Evolutionary conservation across 176 grass and related monocot genomes (phyloP).

Genomic region (Oryza glumipatula): DNA sequence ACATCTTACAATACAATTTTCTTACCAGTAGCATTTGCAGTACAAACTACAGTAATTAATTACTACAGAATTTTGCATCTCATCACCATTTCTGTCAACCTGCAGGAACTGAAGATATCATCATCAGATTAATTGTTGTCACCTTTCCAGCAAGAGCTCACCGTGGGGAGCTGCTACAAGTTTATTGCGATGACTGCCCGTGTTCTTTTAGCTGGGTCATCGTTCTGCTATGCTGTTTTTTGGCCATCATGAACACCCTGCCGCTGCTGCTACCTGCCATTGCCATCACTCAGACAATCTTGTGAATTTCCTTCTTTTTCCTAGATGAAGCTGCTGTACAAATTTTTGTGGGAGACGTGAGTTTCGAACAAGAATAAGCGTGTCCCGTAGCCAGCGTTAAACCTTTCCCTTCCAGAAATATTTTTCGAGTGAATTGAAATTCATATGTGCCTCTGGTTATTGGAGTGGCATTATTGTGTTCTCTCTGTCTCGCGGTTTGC

Average conservation of each 20-base stretch:
- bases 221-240: neutral
- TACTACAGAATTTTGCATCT: neutral
- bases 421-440: constrained; percentile 3
- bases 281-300: constrained; percentile 20
- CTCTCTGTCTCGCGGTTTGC: neutral
- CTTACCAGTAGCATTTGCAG: neutral
- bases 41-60: neutral
- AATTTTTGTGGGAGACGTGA: constrained; percentile 38
- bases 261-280: neutral
- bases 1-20: neutral
- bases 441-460: neutral
- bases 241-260: constrained; percentile 13
- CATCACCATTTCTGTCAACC: constrained; percentile 25
- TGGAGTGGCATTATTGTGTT: neutral
- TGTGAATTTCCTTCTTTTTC: constrained; percentile 10
- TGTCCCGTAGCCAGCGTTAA: constrained; percentile 2
- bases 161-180: constrained; percentile 16
- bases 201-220: neutral
- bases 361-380: constrained; percentile 36
- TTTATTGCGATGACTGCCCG: neutral
- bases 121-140: neutral
- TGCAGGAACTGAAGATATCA: constrained; percentile 38
- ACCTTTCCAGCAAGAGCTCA: constrained; percentile 10
- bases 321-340: constrained; percentile 39
- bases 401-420: neutral